These are phyloP conservation scores for Hypericum androsaemum DNA, from an alignment of 345 rosid species.

Conservation along the genomic window DNA sequence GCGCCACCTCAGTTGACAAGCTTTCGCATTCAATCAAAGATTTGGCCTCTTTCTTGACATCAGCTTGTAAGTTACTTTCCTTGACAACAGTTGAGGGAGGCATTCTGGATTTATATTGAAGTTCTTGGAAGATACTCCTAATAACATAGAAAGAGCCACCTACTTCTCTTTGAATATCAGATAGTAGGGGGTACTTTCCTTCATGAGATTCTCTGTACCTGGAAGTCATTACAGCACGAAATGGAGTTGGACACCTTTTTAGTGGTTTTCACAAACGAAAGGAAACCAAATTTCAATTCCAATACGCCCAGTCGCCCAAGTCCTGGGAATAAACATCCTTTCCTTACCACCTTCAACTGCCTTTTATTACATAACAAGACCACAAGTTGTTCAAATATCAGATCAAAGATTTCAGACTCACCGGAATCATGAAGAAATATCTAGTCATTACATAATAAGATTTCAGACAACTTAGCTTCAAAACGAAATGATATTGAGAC, in stretches of 20 bases:
- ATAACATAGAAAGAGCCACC: conserved; percentile 35
- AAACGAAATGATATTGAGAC: too few species aligned
- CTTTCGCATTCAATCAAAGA: conserved; percentile 7
- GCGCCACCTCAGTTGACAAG: neutral
- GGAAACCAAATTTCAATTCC: too few species aligned
- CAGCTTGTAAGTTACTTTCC: conserved; percentile 4
- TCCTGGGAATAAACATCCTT: too few species aligned
- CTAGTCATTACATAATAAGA: too few species aligned
- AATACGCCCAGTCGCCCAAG: too few species aligned
- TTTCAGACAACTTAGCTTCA: too few species aligned
- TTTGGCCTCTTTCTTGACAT: conserved; percentile 3
- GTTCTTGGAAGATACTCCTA: conserved; percentile 31
- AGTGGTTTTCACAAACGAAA: too few species aligned
- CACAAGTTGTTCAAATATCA: too few species aligned
- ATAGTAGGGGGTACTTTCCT: conserved; percentile 32
- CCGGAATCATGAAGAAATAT: too few species aligned
- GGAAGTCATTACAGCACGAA: conserved; percentile 2
- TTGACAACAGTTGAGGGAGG: conserved; percentile 9
- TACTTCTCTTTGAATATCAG: conserved; percentile 20
- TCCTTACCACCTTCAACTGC: too few species aligned
- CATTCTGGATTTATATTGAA: conserved; percentile 21
- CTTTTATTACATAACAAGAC: too few species aligned
- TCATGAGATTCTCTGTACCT: conserved; percentile 34
- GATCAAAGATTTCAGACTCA: too few species aligned
- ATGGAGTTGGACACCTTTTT: neutral